Conservation (phyloP, 2,329 filamentous ascomycete species). For the Botrytis deweyae region DNA sequence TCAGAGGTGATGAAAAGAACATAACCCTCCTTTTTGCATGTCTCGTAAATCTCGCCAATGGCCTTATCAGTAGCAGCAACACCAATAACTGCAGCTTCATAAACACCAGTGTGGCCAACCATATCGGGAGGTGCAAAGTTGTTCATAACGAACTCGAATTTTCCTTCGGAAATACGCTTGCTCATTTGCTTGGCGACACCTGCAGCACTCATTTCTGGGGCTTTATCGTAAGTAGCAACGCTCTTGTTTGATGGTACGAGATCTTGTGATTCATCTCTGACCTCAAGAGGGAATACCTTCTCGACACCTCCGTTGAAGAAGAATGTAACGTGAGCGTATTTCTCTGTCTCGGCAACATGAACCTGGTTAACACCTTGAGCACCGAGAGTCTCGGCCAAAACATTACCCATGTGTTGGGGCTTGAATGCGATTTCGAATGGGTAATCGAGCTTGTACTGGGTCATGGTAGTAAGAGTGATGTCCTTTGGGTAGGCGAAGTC, state of each 20-base stretch:
- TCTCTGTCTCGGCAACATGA: conserved; percentile 97
- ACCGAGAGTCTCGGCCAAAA: conserved; percentile 94
- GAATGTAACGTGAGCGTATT: conserved; percentile 99
- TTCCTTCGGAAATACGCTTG: conserved; percentile 80
- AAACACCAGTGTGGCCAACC: conserved; percentile 98
- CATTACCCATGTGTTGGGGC: conserved; percentile 94
- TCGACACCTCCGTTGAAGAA: conserved; percentile 99
- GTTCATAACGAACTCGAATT: conserved; percentile 98
- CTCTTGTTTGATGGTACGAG: conserved; percentile 83
- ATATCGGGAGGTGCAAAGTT: conserved; percentile 99
- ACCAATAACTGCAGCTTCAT: conserved; percentile 86
- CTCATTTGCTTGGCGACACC: conserved; percentile 85
- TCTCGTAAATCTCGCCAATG: conserved; percentile 88
- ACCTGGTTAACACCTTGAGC: conserved; percentile 90
- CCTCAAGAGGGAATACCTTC: conserved; percentile 90
- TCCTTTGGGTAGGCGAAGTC: conserved; percentile 95
- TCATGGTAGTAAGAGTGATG: conserved; percentile 90
- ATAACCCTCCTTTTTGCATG: conserved; percentile 91
- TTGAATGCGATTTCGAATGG: conserved; percentile 90
- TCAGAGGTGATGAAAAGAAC: conserved; percentile 94
- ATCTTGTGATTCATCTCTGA: conserved; percentile 77
- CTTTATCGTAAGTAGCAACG: conserved; percentile 90
- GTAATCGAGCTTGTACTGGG: conserved; percentile 94
- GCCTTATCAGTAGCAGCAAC: conserved; percentile 87
- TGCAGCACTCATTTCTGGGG: conserved; percentile 94